A percentile compares a stretch with the other conserved stretches of the same genome.
Evolutionary conservation across 306 rosid species (phyloP).

Genomic region (Carpinus fangiana): DNA sequence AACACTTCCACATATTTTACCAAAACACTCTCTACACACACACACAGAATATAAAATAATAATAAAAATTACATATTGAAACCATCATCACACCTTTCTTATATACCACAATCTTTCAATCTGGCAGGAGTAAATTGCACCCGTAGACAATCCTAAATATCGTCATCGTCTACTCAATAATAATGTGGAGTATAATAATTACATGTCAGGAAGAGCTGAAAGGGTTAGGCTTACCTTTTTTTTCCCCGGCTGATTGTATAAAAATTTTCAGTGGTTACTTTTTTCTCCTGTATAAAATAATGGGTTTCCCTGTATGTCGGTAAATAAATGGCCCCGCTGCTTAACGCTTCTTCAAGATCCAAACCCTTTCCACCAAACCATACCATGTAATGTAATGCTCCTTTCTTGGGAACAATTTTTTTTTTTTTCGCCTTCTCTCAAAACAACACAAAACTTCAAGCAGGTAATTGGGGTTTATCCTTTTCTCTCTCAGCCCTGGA

Average conservation of each 20-base stretch:
- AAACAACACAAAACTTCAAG: slow-evolving; percentile 68
- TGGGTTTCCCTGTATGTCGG: slow-evolving; percentile 42
- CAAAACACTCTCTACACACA: too few relatives aligned
- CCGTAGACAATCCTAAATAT: slow-evolving; percentile 25
- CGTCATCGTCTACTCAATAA: slow-evolving; percentile 28
- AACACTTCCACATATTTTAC: too few relatives aligned
- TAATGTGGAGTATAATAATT: slow-evolving; percentile 56
- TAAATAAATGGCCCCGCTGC: slow-evolving; percentile 26
- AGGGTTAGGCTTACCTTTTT: slow-evolving; percentile 59
- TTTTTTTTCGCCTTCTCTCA: slow-evolving; percentile 46
- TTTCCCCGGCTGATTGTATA: slow-evolving; percentile 68
- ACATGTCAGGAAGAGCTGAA: slow-evolving; percentile 81
- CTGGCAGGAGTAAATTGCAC: slow-evolving; percentile 27
- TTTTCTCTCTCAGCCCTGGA: slow-evolving; percentile 75
- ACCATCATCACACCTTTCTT: slow-evolving; percentile 28
- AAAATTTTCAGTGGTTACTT: slow-evolving; percentile 33
- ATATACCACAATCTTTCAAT: slow-evolving; percentile 39
- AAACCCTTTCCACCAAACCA: slow-evolving; percentile 79
- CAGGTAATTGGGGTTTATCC: slow-evolving; percentile 68
- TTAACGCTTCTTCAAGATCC: slow-evolving; percentile 25
- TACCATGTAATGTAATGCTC: slow-evolving; percentile 71
- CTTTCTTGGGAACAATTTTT: slow-evolving; percentile 32
- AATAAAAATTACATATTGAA: not conserved
- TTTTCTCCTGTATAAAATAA: slow-evolving; percentile 32
- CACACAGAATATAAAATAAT: too few relatives aligned